Conservation (phyloP, 495 filamentous ascomycete species). For the Talaromyces nanjingensis region DNA sequence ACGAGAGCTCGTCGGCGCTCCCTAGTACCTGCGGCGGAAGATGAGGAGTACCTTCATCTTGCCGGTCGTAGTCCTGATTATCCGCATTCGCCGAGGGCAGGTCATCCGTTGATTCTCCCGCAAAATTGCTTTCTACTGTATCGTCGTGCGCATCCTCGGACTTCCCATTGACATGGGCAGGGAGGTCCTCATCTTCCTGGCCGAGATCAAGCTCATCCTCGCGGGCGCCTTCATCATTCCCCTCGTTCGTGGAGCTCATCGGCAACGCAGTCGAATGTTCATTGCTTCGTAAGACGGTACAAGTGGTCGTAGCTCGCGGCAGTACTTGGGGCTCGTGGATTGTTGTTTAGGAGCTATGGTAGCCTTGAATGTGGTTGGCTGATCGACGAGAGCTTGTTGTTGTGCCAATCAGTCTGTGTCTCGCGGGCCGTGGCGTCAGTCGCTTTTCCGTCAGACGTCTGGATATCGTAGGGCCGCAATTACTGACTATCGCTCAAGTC, state of each 20-base stretch:
- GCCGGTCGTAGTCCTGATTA: conserved; percentile 7
- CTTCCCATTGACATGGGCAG: conserved; percentile 12
- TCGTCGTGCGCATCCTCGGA: conserved; percentile 15
- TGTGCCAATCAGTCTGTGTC: background rate
- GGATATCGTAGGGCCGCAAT: background rate
- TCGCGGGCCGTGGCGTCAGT: background rate
- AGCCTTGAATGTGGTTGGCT: background rate
- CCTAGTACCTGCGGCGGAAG: conserved; percentile 17
- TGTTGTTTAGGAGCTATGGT: background rate
- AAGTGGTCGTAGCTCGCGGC: background rate
- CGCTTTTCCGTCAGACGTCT: background rate
- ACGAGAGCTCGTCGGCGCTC: conserved; percentile 48
- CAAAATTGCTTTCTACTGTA: background rate
- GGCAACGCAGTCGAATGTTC: conserved; percentile 35
- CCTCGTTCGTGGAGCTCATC: conserved; percentile 47
- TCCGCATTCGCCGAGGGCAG: conserved; percentile 19
- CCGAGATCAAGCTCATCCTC: conserved; percentile 45
- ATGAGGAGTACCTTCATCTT: conserved; percentile 12
- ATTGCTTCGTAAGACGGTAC: conserved; percentile 26
- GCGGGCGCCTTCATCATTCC: conserved; percentile 36
- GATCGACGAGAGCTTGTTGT: background rate
- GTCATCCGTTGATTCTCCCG: conserved; percentile 18
- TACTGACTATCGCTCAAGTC: background rate
- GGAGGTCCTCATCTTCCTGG: conserved; percentile 24
- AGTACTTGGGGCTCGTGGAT: background rate